Base-by-base conservation (phyloP, 164 flowering plant species). In the Macadamia tetraphylla region DNA sequence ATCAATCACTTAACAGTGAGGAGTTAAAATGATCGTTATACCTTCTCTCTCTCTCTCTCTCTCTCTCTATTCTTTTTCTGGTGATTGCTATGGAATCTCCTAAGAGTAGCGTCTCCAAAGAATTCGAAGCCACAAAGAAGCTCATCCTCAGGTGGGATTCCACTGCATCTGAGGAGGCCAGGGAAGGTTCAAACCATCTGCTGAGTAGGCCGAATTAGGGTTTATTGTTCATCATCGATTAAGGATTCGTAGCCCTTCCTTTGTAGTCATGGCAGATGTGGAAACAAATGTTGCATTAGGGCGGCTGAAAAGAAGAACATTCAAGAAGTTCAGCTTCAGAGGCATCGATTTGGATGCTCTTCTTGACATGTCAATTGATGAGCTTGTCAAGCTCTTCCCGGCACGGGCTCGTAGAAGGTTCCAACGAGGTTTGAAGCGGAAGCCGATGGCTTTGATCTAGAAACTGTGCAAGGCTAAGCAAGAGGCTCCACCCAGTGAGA, bases 401-500 rank as follows among this genome's bases (percentile, higher is more conserved):
- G 75, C 77, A 9, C 55, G 77, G 40, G 73, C 77, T 67, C 75
- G 77, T 5, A 74, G 80, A 74, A 71, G 80, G 78, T 63, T 23
- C 23, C 23, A 23, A 23, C 23, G 29, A 53, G 14, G 15, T 13
- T 8, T 23, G 23, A 23, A 23, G 23, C 23, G 23, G 23, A 23
- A 23, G 23, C 23, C 23, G 23, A 23, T 23, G 23, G 53, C 44
- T 32, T 3, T 14, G 30, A 1, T 62, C 46, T 43, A 17, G 23
- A 23, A 23, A 23, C 23, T 42, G 13, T n/a, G 6, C 31, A 6
- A 84, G 88, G 23, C 23, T 23, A 84, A 84, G 78, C 70, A 73
- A 73, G 88, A 84, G 62, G 85, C 87, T 17, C 83, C 84, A 23
- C 64, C 80, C 10, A 84, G 87, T 62, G 85, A 82, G 83, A 82